Evolutionary conservation across 306 rosid genomes (phyloP).

Genomic region (Mimosa pudica): DNA sequence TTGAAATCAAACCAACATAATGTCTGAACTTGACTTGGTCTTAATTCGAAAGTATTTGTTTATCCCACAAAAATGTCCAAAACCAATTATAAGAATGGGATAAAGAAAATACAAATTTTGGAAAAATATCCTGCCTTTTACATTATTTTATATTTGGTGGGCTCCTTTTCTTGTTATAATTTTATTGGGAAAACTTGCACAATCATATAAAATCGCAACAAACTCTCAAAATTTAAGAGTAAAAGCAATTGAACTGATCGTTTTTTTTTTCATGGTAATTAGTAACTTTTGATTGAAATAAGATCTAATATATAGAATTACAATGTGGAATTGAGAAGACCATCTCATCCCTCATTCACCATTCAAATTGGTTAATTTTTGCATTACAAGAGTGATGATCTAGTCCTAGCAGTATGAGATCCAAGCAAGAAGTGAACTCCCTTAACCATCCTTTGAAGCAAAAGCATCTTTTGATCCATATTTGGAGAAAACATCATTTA

Average conservation of each 20-base stretch:
- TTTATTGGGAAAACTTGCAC: no score
- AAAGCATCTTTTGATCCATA: constrained; percentile 60
- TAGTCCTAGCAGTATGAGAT: neutral
- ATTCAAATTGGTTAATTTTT: neutral
- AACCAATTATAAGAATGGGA: no score
- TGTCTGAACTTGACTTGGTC: no score
- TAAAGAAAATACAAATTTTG: no score
- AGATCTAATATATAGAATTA: neutral
- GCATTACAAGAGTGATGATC: neutral
- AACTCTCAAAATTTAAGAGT: neutral
- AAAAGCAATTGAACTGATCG: neutral
- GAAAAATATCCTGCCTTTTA: no score
- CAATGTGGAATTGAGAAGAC: neutral
- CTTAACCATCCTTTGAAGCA: constrained; percentile 40
- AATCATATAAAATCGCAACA: neutral
- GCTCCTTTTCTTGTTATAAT: no score
- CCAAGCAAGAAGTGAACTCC: neutral
- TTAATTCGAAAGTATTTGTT: no score
- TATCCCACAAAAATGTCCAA: no score
- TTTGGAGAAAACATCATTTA: constrained; percentile 77
- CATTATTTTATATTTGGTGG: no score
- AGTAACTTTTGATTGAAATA: neutral
- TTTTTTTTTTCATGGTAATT: neutral
- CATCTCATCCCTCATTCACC: neutral
- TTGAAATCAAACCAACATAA: no score